phyloP scores from a whole-genome alignment of 345 rosid species.

The Eucalyptus guilfoylei region DNA sequence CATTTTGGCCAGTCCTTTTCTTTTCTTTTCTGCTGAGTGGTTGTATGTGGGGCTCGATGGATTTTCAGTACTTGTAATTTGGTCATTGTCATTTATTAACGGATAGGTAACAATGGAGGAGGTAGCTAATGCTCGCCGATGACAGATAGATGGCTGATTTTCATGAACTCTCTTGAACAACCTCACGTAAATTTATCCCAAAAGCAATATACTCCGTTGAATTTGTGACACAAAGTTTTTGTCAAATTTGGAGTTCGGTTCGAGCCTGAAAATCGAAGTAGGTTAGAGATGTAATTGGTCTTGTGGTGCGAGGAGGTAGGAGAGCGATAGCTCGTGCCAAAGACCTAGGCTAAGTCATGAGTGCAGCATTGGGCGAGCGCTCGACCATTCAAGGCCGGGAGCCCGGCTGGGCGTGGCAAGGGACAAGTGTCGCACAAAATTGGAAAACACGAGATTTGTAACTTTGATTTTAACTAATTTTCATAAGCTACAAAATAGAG shows the following conservation, averaged over 20 bases:
- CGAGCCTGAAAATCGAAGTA: background rate
- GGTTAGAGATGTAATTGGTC: background rate
- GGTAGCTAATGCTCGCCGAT: background rate
- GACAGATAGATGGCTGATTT: fast-evolving
- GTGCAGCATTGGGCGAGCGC: background rate
- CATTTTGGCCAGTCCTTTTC: background rate
- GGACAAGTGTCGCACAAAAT: background rate
- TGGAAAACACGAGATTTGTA: background rate
- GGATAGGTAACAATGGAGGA: background rate
- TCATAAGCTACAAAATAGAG: background rate
- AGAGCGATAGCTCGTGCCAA: background rate
- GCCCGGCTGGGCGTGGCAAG: background rate
- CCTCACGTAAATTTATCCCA: fast-evolving
- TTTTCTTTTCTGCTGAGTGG: background rate
- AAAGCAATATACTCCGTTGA: background rate
- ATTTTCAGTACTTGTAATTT: background rate
- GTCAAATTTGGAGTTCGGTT: background rate
- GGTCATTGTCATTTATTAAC: background rate
- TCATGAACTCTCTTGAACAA: background rate
- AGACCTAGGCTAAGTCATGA: background rate
- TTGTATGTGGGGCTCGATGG: background rate
- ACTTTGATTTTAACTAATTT: background rate
- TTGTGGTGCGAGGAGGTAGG: background rate
- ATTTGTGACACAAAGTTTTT: background rate
- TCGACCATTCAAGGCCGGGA: background rate